Evolutionary conservation across 495 filamentous ascomycete species (phyloP).

Genomic region (Opeltia flavorubescens): DNA sequence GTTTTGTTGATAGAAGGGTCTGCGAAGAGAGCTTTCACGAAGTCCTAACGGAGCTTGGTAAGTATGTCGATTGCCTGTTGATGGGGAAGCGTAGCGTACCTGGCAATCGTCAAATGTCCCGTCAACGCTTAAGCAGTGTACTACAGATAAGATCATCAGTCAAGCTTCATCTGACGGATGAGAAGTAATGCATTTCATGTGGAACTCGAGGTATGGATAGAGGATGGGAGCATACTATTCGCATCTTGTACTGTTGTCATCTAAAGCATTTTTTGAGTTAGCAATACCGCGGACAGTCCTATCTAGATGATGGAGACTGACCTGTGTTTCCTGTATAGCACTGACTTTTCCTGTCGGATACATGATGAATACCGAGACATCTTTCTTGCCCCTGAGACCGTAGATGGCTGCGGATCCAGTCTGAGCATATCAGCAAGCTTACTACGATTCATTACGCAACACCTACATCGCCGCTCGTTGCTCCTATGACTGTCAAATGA

Average conservation of each 20-base stretch:
- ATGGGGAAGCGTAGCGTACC: constrained; percentile 22
- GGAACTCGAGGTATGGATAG: neutral
- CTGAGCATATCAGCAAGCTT: neutral
- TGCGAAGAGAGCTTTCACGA: constrained; percentile 82
- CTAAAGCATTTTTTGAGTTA: neutral
- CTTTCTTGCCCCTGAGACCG: constrained; percentile 91
- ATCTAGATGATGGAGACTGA: too few species aligned
- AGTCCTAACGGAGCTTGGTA: constrained; percentile 39
- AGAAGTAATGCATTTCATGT: neutral
- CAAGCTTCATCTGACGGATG: neutral
- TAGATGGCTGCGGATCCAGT: constrained; percentile 94
- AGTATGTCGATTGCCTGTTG: neutral
- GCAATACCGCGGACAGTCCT: too few species aligned
- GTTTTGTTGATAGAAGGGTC: constrained; percentile 60
- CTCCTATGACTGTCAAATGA: constrained; percentile 80
- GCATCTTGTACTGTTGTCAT: constrained; percentile 83
- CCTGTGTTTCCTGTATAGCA: constrained; percentile 85
- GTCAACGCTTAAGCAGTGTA: constrained; percentile 73
- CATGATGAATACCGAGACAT: constrained; percentile 83
- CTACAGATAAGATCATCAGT: constrained; percentile 15
- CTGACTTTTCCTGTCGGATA: constrained; percentile 72
- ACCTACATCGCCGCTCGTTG: constrained; percentile 65
- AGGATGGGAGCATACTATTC: constrained; percentile 33
- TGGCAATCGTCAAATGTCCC: constrained; percentile 95
- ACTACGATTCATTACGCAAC: neutral